Conservation (phyloP, 179 eudicot species). For the Gypsophila paniculata region DNA sequence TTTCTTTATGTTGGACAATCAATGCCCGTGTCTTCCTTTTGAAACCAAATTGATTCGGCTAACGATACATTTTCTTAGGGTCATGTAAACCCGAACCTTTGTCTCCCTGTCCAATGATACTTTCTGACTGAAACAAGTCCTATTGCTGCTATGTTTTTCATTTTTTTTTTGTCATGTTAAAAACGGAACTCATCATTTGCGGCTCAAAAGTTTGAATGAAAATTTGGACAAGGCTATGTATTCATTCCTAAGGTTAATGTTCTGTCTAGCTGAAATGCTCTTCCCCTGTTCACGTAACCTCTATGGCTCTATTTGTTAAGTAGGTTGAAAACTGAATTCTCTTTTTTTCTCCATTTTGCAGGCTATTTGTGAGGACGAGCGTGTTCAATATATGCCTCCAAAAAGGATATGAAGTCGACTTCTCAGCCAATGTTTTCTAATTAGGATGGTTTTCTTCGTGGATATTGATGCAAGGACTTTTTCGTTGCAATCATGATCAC, state of each 20-base stretch:
- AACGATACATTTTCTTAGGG: background rate
- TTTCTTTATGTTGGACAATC: no score
- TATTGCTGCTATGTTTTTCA: background rate
- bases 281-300: background rate
- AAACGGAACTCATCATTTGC: background rate
- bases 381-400: conserved; percentile 59
- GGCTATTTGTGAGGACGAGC: conserved; percentile 66
- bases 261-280: background rate
- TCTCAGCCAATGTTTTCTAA: conserved; percentile 2
- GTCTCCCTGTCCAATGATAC: background rate
- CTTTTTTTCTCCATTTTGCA: conserved; percentile 25
- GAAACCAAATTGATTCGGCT: background rate
- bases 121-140: background rate
- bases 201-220: background rate
- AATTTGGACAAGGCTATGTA: background rate
- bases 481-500: background rate
- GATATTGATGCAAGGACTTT: background rate
- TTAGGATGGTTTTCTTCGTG: conserved; percentile 10
- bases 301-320: background rate
- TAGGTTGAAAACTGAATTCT: background rate
- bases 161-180: background rate
- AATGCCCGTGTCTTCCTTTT: background rate
- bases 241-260: background rate
- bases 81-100: background rate
- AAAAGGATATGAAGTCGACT: conserved; percentile 39